A percentile compares a stretch with the other conserved stretches of the same genome.
phyloP scores from a whole-genome alignment of 441 rosid genomes.

The Pelargonium fulgidum region DNA sequence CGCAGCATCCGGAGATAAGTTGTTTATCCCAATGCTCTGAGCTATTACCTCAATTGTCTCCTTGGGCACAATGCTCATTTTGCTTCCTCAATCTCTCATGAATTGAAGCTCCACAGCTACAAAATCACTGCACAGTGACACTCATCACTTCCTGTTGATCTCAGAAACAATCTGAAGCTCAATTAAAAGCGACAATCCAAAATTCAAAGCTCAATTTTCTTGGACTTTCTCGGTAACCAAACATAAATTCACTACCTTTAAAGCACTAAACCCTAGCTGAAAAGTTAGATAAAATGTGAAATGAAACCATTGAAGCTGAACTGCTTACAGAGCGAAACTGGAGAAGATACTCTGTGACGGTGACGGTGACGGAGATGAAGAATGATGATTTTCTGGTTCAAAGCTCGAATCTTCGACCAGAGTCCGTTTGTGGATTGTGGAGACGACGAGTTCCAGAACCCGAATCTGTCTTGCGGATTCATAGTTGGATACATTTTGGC shows the following conservation, averaged over 20 bases:
- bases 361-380: too few relatives aligned
- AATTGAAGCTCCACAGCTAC: background rate
- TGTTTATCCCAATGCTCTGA: conserved; percentile 70
- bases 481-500: too few relatives aligned
- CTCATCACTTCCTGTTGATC: background rate
- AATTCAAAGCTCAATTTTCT: background rate
- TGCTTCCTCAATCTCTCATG: conserved; percentile 1
- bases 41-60: conserved; percentile 84
- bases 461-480: too few relatives aligned
- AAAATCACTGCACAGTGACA: background rate
- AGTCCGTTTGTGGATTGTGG: too few relatives aligned
- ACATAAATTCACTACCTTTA: too few relatives aligned
- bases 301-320: background rate
- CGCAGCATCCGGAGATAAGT: conserved; percentile 61
- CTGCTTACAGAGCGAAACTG: background rate
- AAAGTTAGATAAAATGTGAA: background rate
- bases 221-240: background rate
- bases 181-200: background rate
- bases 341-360: too few relatives aligned
- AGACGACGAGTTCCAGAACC: too few relatives aligned
- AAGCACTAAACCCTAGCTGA: background rate
- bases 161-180: background rate
- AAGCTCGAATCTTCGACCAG: too few relatives aligned
- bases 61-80: conserved; percentile 83
- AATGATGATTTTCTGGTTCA: too few relatives aligned